phyloP scores from a whole-genome alignment of 2,329 filamentous ascomycete genomes.

The Fusarium miscanthi region DNA sequence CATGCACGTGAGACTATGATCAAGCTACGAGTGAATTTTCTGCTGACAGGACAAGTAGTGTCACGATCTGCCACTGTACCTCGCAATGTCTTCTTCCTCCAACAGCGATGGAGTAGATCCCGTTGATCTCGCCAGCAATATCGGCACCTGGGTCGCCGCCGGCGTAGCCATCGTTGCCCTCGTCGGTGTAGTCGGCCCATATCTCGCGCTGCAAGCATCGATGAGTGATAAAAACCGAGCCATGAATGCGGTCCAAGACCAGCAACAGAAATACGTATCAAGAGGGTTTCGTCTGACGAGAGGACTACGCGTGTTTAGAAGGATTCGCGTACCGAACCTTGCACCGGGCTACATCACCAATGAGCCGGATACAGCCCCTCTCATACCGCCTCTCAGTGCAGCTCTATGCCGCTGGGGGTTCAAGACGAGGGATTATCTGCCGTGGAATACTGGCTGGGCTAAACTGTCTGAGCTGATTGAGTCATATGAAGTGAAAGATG shows the following conservation, averaged over 20 bases:
- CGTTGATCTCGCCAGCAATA: background rate
- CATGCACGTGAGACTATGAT: no score
- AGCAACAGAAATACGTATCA: background rate
- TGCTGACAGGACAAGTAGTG: no score
- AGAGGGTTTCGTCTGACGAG: rapidly evolving
- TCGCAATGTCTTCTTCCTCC: no score
- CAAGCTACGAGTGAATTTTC: no score
- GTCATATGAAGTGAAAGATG: background rate
- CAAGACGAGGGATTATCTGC: background rate
- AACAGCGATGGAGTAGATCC: background rate
- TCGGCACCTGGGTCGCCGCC: background rate
- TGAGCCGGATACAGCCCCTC: background rate
- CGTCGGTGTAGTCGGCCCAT: background rate
- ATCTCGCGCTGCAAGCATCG: background rate
- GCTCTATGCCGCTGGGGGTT: background rate
- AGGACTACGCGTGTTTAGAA: background rate
- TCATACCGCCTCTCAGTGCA: background rate
- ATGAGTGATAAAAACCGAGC: background rate
- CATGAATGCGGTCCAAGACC: background rate
- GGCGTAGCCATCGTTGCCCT: background rate
- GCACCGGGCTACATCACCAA: background rate
- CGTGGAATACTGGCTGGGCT: background rate
- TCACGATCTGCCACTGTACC: no score
- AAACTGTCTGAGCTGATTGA: background rate
- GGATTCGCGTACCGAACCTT: background rate